Evolutionary conservation across 2,329 filamentous ascomycete genomes (phyloP), one percentile per base, ranked within the genome.

Genomic region (Zymoseptoria crescenta): DNA sequence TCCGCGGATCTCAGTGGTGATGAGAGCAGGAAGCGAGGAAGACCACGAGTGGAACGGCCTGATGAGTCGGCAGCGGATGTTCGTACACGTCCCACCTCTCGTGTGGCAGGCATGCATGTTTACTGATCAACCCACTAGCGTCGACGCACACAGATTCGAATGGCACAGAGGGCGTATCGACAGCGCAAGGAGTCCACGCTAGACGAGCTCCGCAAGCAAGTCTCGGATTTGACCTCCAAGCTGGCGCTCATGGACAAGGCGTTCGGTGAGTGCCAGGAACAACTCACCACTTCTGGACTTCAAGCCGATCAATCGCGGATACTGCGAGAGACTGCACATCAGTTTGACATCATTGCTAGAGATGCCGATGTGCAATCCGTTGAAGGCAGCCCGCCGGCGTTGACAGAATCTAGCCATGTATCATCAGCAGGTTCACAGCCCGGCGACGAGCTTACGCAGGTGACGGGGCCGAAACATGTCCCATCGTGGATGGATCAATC

Each of bases 141-240:
- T 62, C 87, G 91, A 56, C 83, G 91, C 57, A 93, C 89, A 4
- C 91, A 96, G 71, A 94, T 96, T 63, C 86, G 91, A 24, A 81
- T 93, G 57, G 91, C 91, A 1, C 91, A 96, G 72, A 80, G 91
- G 64, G 90, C 90, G 0, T 96, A 96, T 70, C 84, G 91, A 16
- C 84, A 88, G 68, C 86, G 91, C 55, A 96, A 96, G 74, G 91
- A 96, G 70, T 87, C 82, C 21, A 88, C 88, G 4, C 93, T 96
- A 58, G 81, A 84, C 28, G 84, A 83, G 0, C 79, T 96, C 9
- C 87, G 91, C 69, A 81, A 83, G 56, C 81, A 86, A 61, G 88
- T 93, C 27, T 77, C 85, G 56, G 80, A 83, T 24, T 81, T 95
- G n/a, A 83, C 87, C 59, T 79, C 80, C 13, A 83, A 82, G 21